Conservation (phyloP, 208 protist species). For the Angomonas ambiguus region DNA sequence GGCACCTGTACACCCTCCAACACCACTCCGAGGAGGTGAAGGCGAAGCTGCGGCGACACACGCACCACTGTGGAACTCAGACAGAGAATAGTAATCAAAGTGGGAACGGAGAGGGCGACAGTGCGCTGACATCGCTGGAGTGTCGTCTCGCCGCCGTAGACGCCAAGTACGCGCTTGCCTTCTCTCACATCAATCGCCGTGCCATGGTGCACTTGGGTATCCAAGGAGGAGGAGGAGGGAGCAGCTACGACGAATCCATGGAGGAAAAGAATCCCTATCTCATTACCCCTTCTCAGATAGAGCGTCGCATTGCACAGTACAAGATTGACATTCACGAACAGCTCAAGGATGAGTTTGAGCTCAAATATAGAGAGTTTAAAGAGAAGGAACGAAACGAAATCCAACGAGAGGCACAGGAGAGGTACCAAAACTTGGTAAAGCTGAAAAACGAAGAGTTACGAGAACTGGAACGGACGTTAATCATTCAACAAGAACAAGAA, state of each 20-base stretch:
- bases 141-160: constrained; percentile 81
- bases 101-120: constrained; percentile 21
- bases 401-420: constrained; percentile 44
- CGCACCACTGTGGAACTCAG: constrained; percentile 46
- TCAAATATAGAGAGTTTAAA: constrained; percentile 63
- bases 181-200: constrained; percentile 45
- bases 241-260: neutral
- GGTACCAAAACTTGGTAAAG: constrained; percentile 40
- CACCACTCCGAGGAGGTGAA: neutral
- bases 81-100: constrained; percentile 32
- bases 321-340: constrained; percentile 66
- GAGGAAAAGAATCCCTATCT: constrained; percentile 13
- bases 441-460: constrained; percentile 65
- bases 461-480: constrained; percentile 47
- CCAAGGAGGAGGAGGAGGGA: constrained; percentile 18
- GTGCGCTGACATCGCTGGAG: constrained; percentile 63
- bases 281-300: constrained; percentile 63
- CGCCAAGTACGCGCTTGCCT: constrained; percentile 78
- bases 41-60: constrained; percentile 14
- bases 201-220: neutral
- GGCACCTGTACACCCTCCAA: constrained; percentile 25
- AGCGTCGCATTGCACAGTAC: constrained; percentile 69
- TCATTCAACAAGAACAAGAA: constrained; percentile 61
- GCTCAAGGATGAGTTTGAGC: constrained; percentile 69
- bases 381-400: constrained; percentile 47